phyloP scores from a whole-genome alignment of 179 eudicot genomes.

The Gypsophila paniculata region DNA sequence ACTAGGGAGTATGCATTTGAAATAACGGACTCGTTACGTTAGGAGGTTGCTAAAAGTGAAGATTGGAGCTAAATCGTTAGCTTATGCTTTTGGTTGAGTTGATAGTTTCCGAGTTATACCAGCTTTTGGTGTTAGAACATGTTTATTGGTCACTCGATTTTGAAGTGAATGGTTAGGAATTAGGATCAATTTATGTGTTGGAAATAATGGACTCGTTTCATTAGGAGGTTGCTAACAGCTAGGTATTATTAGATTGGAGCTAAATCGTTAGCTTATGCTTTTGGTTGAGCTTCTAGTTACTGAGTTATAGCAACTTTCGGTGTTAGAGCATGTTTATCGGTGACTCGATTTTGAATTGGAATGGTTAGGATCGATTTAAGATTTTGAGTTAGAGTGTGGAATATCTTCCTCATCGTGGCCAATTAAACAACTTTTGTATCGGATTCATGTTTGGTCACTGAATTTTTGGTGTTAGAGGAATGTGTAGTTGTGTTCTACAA shows the following conservation, averaged over 20 bases:
- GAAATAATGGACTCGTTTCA: not conserved
- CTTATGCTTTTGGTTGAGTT: conserved; percentile 3
- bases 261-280: not conserved
- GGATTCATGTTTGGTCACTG: not conserved
- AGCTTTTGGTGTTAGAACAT: not conserved
- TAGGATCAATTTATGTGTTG: not conserved
- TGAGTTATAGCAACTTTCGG: not conserved
- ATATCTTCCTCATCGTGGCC: not conserved
- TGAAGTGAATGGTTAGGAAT: not conserved
- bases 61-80: not conserved
- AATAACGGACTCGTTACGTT: not conserved
- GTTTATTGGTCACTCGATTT: not conserved
- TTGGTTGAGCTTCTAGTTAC: not conserved
- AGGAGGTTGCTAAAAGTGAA: not conserved
- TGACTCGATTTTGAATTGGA: not conserved
- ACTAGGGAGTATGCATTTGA: not conserved
- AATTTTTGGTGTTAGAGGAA: not conserved
- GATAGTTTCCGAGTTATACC: not conserved
- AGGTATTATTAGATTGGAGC: not conserved
- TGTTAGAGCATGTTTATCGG: not conserved
- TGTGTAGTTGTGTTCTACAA: not conserved
- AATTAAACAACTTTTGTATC: not conserved
- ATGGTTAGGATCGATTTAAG: not conserved
- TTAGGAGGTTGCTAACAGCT: not conserved
- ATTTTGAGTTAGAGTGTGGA: not conserved